A percentile compares a stretch with the other conserved stretches of the same genome.
Evolutionary conservation across 352 stramenopile genomes (phyloP).

Genomic region (Pythium dissotocum): DNA sequence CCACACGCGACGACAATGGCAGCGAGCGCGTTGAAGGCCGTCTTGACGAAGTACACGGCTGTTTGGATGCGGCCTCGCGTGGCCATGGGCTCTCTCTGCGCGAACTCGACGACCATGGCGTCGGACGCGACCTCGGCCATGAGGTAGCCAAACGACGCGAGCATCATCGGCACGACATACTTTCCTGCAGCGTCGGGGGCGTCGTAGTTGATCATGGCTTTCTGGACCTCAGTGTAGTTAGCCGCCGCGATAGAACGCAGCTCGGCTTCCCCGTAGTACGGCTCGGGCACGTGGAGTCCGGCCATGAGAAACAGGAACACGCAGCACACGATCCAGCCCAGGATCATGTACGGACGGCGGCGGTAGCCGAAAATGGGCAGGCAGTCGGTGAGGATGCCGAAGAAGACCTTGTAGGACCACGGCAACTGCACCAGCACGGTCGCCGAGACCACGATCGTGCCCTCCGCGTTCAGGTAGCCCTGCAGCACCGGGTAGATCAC

Average conservation of each 20-base stretch:
- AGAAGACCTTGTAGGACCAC: slow-evolving; percentile 15
- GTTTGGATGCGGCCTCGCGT: slow-evolving; percentile 56
- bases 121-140: slow-evolving; percentile 59
- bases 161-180: slow-evolving; percentile 75
- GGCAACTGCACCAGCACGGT: slow-evolving; percentile 20
- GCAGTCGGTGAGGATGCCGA: slow-evolving; percentile 34
- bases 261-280: slow-evolving; percentile 15
- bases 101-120: slow-evolving; percentile 62
- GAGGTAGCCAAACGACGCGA: slow-evolving; percentile 65
- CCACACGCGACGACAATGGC: slow-evolving; percentile 40
- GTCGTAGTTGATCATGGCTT: slow-evolving; percentile 15
- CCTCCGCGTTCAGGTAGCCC: slow-evolving; percentile 37
- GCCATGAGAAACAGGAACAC: slow-evolving; percentile 20
- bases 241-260: slow-evolving; percentile 2
- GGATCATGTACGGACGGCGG: slow-evolving; percentile 25
- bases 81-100: slow-evolving; percentile 49
- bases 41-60: slow-evolving; percentile 56
- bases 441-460: slow-evolving; percentile 26
- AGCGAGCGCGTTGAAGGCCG: slow-evolving; percentile 45
- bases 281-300: slow-evolving; percentile 5
- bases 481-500: slow-evolving; percentile 34
- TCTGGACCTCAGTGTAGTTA: neutral
- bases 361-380: slow-evolving; percentile 23
- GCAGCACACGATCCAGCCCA: slow-evolving; percentile 21
- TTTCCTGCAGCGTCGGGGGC: slow-evolving; percentile 29